Conservation (phyloP, 345 rosid species). For the Angophora floribunda region DNA sequence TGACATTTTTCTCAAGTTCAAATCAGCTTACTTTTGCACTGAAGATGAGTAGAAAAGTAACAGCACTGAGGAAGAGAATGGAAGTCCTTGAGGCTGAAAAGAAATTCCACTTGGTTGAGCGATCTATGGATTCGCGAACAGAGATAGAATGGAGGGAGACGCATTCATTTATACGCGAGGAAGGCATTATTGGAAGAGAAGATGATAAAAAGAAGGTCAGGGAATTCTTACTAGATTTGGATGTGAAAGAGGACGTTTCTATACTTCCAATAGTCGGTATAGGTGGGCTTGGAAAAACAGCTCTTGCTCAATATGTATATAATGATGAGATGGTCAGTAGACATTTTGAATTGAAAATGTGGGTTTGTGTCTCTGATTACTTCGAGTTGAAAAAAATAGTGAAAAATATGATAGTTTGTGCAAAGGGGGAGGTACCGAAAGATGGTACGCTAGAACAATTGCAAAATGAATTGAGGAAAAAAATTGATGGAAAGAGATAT, state of each 20-base stretch:
- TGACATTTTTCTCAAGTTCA: background rate
- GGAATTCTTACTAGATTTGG: too few species aligned
- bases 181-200: background rate
- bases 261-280: too few species aligned
- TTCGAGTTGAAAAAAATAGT: too few species aligned
- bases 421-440: accelerated
- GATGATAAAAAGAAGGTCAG: too few species aligned
- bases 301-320: too few species aligned
- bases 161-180: background rate
- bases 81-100: accelerated
- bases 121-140: too few species aligned
- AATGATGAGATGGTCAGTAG: too few species aligned
- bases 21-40: background rate
- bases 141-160: background rate
- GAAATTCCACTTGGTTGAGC: background rate
- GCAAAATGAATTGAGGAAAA: accelerated
- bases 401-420: background rate
- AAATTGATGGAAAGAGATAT: background rate
- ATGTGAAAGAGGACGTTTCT: too few species aligned
- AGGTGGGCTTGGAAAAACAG: too few species aligned
- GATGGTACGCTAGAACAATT: accelerated
- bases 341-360: too few species aligned
- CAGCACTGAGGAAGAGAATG: background rate
- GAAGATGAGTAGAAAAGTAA: background rate
- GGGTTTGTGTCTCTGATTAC: too few species aligned